A percentile compares a stretch with the other conserved stretches of the same genome.
phyloP scores from a whole-genome alignment of 1,139 yeast species.

The Kodamaea arcana region DNA sequence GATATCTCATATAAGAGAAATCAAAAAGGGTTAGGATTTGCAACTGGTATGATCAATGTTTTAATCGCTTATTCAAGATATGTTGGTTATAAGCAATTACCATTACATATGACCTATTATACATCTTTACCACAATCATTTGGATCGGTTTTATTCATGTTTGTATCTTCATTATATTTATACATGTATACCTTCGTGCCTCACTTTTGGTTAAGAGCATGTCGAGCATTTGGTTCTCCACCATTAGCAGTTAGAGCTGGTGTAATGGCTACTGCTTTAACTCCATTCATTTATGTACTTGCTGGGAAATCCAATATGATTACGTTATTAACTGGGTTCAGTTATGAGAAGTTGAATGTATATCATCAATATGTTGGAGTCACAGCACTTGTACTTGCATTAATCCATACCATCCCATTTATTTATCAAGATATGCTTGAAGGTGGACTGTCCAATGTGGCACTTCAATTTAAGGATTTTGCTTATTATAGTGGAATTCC shows the following conservation, averaged over 20 bases:
- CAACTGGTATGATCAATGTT: conserved; percentile 22
- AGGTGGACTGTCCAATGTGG: conserved; percentile 41
- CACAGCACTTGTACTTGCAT: conserved; percentile 42
- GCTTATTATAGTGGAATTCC: conserved; percentile 32
- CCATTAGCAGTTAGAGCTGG: conserved; percentile 59
- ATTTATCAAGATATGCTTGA: conserved; percentile 43
- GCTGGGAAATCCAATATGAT: conserved; percentile 53
- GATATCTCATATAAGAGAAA: conserved; percentile 27
- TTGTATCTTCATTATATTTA: conserved; percentile 41
- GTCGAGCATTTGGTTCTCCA: conserved; percentile 60
- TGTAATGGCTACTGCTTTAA: conserved; percentile 47
- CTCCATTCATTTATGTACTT: conserved; percentile 49
- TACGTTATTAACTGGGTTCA: conserved; percentile 49
- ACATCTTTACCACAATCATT: conserved; percentile 51
- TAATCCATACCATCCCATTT: conserved; percentile 56
- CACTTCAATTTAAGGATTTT: conserved; percentile 14
- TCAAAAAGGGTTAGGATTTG: conserved; percentile 9
- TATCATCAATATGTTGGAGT: conserved; percentile 50
- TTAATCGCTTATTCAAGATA: conserved; percentile 40
- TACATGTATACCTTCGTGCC: conserved; percentile 46
- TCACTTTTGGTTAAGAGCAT: conserved; percentile 52
- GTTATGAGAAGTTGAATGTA: conserved; percentile 52
- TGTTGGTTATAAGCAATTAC: conserved; percentile 48
- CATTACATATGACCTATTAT: conserved; percentile 27
- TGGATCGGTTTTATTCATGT: conserved; percentile 42